Base-by-base conservation (phyloP, 352 stramenopile genomes). In the Pythium brachiatum region DNA sequence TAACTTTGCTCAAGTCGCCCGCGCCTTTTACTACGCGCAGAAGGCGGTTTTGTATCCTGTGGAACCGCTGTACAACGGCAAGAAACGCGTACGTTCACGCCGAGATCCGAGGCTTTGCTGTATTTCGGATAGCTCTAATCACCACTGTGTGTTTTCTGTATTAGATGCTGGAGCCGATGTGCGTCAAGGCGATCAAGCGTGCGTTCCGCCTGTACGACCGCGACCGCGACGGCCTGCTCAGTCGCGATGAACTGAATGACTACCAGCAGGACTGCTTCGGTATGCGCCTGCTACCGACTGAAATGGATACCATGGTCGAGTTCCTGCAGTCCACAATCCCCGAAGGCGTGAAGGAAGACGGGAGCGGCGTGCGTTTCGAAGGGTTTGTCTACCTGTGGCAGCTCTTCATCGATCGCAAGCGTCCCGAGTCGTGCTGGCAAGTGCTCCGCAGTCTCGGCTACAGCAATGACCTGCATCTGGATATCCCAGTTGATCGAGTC, bases 11-110 rank as follows among this genome's bases (percentile, higher is more conserved):
- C 85, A 96, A 56, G 86, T 96, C 23, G 83, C 85, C 3, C 86
- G 93, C 59, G 87, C 89, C 7, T 96, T 96, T 63, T 91, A 91
- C 71, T 76, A 92, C 36, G 89, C 89, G 3, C 87, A 96, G 55
- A 94, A 96, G 62, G 86, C 88, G 6, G 89, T 96, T n/a, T 39
- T 96, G 12, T 96, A 96, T 65, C 89, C 89, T 3, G 78, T 94
- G 21, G 78, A 88, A 23, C 89, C 89, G n/a, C 72, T 96, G 26
- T 96, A 92, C 73, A 86, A 96, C 66, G 81, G 81, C 57, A 88
- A 90, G 63, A 92, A 89, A 57, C 78, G 81, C 58, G 86, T 92
- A 76, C 18, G 71, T 62, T 43, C 12, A 2, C 5, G 2, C 11
- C 26, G 26, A 4, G 32, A 32, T 57, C 15, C 27, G 44, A 11